Evolutionary conservation across 805 yeast genomes (phyloP).

Genomic region (Candida endomychidarum): DNA sequence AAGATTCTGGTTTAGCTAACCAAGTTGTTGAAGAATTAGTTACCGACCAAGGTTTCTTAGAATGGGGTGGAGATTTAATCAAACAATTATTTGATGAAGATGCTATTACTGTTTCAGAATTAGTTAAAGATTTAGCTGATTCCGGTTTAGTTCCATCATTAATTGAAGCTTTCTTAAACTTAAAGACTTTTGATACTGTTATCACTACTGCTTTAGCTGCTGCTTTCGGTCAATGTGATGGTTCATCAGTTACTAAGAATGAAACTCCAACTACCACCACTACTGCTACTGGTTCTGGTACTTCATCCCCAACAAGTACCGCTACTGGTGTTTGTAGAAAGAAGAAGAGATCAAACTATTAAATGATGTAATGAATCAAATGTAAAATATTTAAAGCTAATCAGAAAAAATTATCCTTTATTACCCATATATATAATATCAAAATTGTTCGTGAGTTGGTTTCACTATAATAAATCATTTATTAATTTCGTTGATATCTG

Average conservation of each 20-base stretch:
- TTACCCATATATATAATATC: constrained; percentile 8
- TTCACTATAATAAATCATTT: constrained; percentile 1
- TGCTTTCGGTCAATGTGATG: constrained; percentile 38
- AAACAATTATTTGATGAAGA: constrained; percentile 27
- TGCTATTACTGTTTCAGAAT: constrained; percentile 27
- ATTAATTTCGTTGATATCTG: constrained; percentile 9
- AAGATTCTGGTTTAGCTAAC: constrained; percentile 41
- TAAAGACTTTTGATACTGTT: constrained; percentile 38
- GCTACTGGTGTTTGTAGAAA: constrained; percentile 20
- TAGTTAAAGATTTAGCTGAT: constrained; percentile 29
- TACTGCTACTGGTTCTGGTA: constrained; percentile 17
- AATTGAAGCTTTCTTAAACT: constrained; percentile 38
- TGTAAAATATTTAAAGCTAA: background rate
- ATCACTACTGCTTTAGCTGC: constrained; percentile 44
- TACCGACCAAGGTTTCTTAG: constrained; percentile 36
- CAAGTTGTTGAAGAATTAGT: constrained; percentile 38
- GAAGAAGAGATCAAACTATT: constrained; percentile 28
- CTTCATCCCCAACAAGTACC: constrained; percentile 14
- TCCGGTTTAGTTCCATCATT: constrained; percentile 41
- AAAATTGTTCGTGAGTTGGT: constrained; percentile 6
- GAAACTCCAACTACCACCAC: constrained; percentile 22
- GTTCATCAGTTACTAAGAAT: constrained; percentile 25
- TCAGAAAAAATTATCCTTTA: background rate
- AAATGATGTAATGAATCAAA: constrained; percentile 6
- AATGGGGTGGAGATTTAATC: constrained; percentile 39